These are phyloP conservation scores for Climacium dendroides DNA, from an alignment of 225 moss, liverwort and hornwort species.

Conservation along the genomic window DNA sequence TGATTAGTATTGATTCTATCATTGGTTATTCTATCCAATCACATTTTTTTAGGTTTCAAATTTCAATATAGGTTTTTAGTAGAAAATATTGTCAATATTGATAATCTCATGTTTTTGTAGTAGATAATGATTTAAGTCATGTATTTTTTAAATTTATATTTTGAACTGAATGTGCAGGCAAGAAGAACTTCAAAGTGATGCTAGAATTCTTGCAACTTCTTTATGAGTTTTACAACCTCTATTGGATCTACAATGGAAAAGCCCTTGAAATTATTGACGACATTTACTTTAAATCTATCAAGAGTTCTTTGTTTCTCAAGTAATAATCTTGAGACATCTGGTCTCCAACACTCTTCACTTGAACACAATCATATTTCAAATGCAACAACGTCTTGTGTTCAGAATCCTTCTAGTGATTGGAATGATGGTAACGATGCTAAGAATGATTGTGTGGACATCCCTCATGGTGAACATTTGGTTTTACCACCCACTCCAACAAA, in stretches of 20 bases:
- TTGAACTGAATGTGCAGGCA: background rate
- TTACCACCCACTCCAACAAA: fast-evolving
- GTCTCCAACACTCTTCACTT: background rate
- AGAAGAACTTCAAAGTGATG: too few species aligned
- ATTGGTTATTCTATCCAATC: background rate
- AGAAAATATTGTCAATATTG: background rate
- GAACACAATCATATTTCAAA: fast-evolving
- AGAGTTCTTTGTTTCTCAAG: background rate
- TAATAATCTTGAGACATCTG: fast-evolving
- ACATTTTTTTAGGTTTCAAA: background rate
- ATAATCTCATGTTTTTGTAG: background rate
- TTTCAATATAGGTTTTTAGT: fast-evolving
- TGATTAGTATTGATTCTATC: too few species aligned
- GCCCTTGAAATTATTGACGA: background rate
- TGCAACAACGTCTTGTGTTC: fast-evolving
- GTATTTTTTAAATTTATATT: background rate
- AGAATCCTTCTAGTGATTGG: background rate
- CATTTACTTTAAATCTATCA: background rate
- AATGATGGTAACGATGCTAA: background rate
- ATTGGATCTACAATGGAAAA: background rate
- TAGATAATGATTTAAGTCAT: background rate
- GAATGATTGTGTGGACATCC: fast-evolving
- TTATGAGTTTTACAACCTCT: background rate
- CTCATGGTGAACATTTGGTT: background rate
- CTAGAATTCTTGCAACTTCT: background rate